Conservation (phyloP, 2,329 filamentous ascomycete species). For the Monosporascus sp. region DNA sequence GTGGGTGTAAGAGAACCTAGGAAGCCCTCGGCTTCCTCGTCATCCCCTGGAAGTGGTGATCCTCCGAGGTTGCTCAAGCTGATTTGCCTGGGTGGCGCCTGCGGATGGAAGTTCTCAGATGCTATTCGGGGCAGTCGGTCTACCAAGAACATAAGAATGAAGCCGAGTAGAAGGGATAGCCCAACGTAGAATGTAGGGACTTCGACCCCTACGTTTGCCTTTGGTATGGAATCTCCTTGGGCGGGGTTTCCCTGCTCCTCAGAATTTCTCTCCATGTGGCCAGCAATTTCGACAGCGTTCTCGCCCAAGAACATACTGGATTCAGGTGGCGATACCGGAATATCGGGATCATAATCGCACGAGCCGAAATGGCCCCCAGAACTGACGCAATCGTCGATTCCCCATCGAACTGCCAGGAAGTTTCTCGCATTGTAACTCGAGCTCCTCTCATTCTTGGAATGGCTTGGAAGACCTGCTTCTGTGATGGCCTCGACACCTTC, state of each 20-base stretch:
- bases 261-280: slow-evolving; percentile 14
- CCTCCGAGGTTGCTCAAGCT: slow-evolving; percentile 76
- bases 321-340: neutral
- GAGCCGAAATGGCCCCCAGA: slow-evolving; percentile 1
- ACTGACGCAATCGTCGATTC: slow-evolving; percentile 1
- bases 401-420: slow-evolving; percentile 14
- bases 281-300: slow-evolving; percentile 1
- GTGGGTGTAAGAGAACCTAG: slow-evolving; percentile 53
- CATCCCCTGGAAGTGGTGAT: slow-evolving; percentile 41
- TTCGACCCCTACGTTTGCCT: slow-evolving; percentile 33
- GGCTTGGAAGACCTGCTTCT: slow-evolving; percentile 39
- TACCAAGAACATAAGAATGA: slow-evolving; percentile 94
- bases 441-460: slow-evolving; percentile 17
- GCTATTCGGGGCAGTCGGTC: slow-evolving; percentile 77
- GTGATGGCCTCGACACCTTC: slow-evolving; percentile 92
- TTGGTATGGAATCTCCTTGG: slow-evolving; percentile 11
- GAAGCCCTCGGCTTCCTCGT: slow-evolving; percentile 55
- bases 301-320: neutral
- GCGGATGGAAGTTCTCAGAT: slow-evolving; percentile 57
- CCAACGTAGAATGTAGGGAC: slow-evolving; percentile 75
- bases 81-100: slow-evolving; percentile 74
- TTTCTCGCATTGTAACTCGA: slow-evolving; percentile 9
- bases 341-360: neutral
- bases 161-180: slow-evolving; percentile 79
- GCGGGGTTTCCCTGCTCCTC: slow-evolving; percentile 13